Evolutionary conservation across 805 yeast genomes (phyloP), one percentile per base, ranked within the genome.

Genomic region (Spathaspora boniae): DNA sequence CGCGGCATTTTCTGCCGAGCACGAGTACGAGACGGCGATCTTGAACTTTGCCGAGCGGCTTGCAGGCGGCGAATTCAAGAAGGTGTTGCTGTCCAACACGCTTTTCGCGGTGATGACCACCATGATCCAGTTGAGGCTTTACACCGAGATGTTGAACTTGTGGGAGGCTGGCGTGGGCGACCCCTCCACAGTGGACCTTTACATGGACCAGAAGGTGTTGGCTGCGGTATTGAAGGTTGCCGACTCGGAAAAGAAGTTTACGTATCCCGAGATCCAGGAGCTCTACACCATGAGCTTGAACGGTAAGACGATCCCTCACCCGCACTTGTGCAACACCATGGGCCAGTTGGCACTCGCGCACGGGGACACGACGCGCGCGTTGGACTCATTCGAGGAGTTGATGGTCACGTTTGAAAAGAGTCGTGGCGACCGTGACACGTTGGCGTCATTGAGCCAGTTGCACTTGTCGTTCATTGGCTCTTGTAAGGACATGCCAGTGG

Each of bases 401-500:
- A 76, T 83, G 45, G 66, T 69, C 28, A 68, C 68, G 29, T 70
- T 74, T 29, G 76, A 76, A 43, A 24, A 42, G 16, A 38, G 43
- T 27, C 38, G 33, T 11, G 31, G 28, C 15, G 33, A 43, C 6
- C 42, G 26, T 48, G 53, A 35, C 66, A 64, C 56, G 61, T 46
- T 66, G 48, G 70, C 78, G 34, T 72, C 80, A 21, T 64, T 83
- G 57, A 73, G 82, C 22, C 85, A 82, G 58, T 80, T 86, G 31
- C 95, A 86, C 62, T 68, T 84, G 42, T 70, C 82, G 3, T 86
- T 86, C 48, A 81, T 86, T 52, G 93, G 94, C 29, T 78, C 76
- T 45, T 82, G 87, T 56, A 76, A 75, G 51, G 88, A 86, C 52
- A 68, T 83, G 37, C 67, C 66, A 27, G 80, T 86, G 30, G 86